Evolutionary conservation across 257 asterid genomes (phyloP).

Genomic region (Parsonsia alboflavescens): DNA sequence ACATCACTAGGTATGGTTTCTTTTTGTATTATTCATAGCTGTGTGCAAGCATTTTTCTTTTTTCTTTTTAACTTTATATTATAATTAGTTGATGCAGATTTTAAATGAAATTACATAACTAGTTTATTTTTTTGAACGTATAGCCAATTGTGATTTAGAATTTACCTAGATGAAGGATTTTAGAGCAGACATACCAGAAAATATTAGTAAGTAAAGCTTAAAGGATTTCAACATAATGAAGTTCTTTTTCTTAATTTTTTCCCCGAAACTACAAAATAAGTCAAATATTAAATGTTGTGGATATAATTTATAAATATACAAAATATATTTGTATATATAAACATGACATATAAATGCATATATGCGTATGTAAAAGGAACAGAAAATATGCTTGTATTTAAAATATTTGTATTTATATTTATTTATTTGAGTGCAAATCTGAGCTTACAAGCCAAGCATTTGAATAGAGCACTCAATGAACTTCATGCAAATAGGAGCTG

Average conservation of each 20-base stretch:
- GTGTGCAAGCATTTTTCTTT: not conserved
- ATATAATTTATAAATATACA: too few relatives aligned
- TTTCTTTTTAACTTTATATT: not conserved
- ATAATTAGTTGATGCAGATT: not conserved
- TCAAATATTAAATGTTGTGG: too few relatives aligned
- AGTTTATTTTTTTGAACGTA: not conserved
- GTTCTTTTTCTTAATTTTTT: too few relatives aligned
- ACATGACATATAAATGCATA: not conserved
- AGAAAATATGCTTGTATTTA: not conserved
- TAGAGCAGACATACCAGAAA: not conserved
- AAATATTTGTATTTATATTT: too few relatives aligned
- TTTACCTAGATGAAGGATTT: too few relatives aligned
- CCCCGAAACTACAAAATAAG: too few relatives aligned
- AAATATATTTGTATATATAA: too few relatives aligned
- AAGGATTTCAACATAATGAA: not conserved
- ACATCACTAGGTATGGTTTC: constrained; percentile 60
- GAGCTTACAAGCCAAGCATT: not conserved
- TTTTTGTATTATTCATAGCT: not conserved
- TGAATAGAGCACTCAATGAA: too few relatives aligned
- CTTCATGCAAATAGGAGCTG: not conserved
- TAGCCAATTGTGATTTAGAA: not conserved
- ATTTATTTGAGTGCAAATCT: too few relatives aligned
- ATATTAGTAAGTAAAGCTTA: not conserved
- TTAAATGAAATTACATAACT: too few relatives aligned
- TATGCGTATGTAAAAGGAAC: not conserved